Conservation (phyloP, 2,329 filamentous ascomycete species). For the Fusarium tanahbumbuense region DNA sequence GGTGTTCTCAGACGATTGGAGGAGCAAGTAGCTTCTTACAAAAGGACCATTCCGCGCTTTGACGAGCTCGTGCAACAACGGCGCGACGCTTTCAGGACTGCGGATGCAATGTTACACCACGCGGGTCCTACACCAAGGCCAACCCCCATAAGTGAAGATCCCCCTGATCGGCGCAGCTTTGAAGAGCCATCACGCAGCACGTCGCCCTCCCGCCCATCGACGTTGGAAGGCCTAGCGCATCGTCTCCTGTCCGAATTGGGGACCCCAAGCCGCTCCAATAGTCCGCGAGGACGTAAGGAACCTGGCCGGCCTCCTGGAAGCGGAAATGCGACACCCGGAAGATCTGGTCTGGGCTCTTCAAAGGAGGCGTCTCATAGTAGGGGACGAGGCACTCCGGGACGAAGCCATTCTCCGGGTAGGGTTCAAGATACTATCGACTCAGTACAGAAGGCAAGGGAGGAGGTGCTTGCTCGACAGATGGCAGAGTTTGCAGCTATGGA, state of each 20-base stretch:
- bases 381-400: conserved; percentile 46
- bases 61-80: conserved; percentile 76
- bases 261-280: conserved; percentile 63
- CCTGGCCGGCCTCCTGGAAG: conserved; percentile 48
- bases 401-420: conserved; percentile 58
- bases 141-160: conserved; percentile 49
- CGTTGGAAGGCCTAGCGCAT: conserved; percentile 71
- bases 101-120: conserved; percentile 60
- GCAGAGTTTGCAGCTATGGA: conserved; percentile 73
- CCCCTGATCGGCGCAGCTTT: conserved; percentile 57
- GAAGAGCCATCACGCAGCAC: conserved; percentile 59
- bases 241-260: conserved; percentile 70
- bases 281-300: conserved; percentile 64
- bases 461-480: conserved; percentile 60
- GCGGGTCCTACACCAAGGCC: conserved; percentile 47
- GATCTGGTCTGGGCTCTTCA: conserved; percentile 53
- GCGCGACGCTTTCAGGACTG: conserved; percentile 72
- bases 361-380: conserved; percentile 59
- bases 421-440: conserved; percentile 44
- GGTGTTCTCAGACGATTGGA: conserved; percentile 69
- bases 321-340: conserved; percentile 49
- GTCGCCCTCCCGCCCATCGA: conserved; percentile 66
- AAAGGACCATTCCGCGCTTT: conserved; percentile 75
- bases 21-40: conserved; percentile 71
- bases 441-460: conserved; percentile 49